Evolutionary conservation across 1,139 yeast species (phyloP), one percentile per base, ranked within the genome.

Genomic region (Spathaspora sp.): DNA sequence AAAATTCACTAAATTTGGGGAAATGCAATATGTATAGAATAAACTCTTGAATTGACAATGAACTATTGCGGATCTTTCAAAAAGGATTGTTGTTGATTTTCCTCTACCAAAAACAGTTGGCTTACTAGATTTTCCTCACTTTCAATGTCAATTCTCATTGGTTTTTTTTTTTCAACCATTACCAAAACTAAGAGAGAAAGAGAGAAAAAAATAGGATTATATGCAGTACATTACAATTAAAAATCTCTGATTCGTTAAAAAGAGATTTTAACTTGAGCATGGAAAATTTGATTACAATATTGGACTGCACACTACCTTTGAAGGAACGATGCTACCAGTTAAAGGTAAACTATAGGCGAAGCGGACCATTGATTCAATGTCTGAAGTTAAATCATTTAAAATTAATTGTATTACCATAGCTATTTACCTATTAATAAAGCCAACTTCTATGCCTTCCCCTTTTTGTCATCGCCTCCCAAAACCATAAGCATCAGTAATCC

Each of bases 401-500:
- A n/a, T n/a, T n/a, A n/a, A n/a, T n/a, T n/a, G n/a, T n/a, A n/a
- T n/a, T n/a, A n/a, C n/a, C n/a, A n/a, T n/a, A n/a, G n/a, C n/a
- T n/a, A n/a, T n/a, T n/a, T n/a, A n/a, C n/a, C n/a, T n/a, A n/a
- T n/a, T n/a, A n/a, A n/a, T n/a, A n/a, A n/a, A n/a, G n/a, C n/a
- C n/a, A n/a, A n/a, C n/a, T n/a, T n/a, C 34, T 29, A 38, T 25
- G 40, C 29, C 29, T 24, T 16, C 23, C 20, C 26, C 25, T 41
- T 44, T 24, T 42, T 45, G 4, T 59, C 61, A 20, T 63, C 68
- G 9, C 65, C 68, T 27, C 60, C 47, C 38, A 67, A 45, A 46
- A 67, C 52, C 50, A 69, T 51, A 27, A 76, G 46, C 13, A 76
- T 48, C 15, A 76, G 43, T 41, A 76, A 58, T 15, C 81, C 79